Evolutionary conservation across 2,329 filamentous ascomycete genomes (phyloP).

Genomic region (Nothophaeocryptopus gaeumannii): DNA sequence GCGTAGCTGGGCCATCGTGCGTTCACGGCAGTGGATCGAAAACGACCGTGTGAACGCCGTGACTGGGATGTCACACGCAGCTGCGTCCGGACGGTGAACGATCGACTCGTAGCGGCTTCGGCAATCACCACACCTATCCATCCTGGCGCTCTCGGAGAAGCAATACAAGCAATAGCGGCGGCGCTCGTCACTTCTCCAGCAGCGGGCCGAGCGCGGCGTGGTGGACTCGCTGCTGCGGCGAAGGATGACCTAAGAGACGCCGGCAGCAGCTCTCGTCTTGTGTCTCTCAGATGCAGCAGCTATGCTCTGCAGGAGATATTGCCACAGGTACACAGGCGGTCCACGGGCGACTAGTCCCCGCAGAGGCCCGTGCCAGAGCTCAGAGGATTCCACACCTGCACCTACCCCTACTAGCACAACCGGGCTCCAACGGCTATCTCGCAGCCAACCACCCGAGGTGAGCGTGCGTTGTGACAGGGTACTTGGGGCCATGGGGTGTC

Average conservation of each 20-base stretch:
- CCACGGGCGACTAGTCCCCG: conserved; percentile 29
- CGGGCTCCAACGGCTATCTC: conserved; percentile 30
- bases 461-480: conserved; percentile 27
- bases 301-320: conserved; percentile 24
- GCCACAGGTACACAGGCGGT: conserved; percentile 29
- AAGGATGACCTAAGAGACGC: conserved; percentile 16
- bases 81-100: not conserved
- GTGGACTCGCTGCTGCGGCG: conserved; percentile 12
- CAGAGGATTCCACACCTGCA: conserved; percentile 11
- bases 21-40: conserved; percentile 13
- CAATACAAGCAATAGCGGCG: conserved; percentile 1
- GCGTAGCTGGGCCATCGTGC: conserved; percentile 7
- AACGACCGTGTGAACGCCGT: conserved; percentile 17
- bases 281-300: conserved; percentile 22
- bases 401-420: conserved; percentile 28
- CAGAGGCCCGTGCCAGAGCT: conserved; percentile 29
- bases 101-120: not conserved
- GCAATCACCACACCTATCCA: no score
- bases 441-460: conserved; percentile 32
- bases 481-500: conserved; percentile 20
- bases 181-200: conserved; percentile 11
- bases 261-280: conserved; percentile 11
- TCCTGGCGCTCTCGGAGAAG: conserved; percentile 10
- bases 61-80: conserved; percentile 11
- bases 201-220: conserved; percentile 10